Evolutionary conservation across 2,329 filamentous ascomycete species (phyloP), one percentile per base, ranked within the genome.

Genomic region (Ophiostoma tasmaniense): DNA sequence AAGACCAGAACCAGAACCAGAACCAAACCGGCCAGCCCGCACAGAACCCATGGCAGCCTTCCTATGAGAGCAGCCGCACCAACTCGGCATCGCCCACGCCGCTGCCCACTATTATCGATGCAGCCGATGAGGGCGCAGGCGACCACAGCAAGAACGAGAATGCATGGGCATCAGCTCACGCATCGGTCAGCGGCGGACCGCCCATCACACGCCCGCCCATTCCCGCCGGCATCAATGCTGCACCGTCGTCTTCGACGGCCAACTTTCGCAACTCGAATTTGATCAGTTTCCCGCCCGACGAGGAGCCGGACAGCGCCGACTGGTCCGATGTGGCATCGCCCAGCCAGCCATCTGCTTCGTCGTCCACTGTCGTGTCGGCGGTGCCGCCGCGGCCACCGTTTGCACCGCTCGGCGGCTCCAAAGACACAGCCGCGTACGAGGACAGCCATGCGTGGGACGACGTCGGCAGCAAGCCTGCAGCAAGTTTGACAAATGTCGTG

Each of bases 391-490:
- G 72, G 2, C 66, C 74, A 1, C 37, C 69, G 4, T 68, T 70
- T 20, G 64, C 50, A 1, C 66, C 69, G 4, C 13, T 68, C 17
- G 22, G 13, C 3, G 64, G 22, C 17, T 13, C 17, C 17, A 64
- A 64, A 14, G 61, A 64, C 1, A 1, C 37, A 3, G 37, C 37
- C 11, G 61, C 37, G 20, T 64, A 37, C 61, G 61, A 64, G 30
- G 61, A 37, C 33, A 64, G 61, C 39, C 50, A 84, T 70, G 81
- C 80, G 0, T 86, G 84, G 84, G 82, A 84, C 67, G 83, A 84
- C 50, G 67, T 82, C 14, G 78, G 77, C 6, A 52, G 66, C 20
- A n/a, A 10, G 7, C 72, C 74, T 28, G 66, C 72, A 7, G 71
- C 72, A 68, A 35, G 33, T 13, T 39, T 14, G 37, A 39, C 64